phyloP scores from a whole-genome alignment of 2,329 filamentous ascomycete genomes.

The Huntiella bhutanensis region DNA sequence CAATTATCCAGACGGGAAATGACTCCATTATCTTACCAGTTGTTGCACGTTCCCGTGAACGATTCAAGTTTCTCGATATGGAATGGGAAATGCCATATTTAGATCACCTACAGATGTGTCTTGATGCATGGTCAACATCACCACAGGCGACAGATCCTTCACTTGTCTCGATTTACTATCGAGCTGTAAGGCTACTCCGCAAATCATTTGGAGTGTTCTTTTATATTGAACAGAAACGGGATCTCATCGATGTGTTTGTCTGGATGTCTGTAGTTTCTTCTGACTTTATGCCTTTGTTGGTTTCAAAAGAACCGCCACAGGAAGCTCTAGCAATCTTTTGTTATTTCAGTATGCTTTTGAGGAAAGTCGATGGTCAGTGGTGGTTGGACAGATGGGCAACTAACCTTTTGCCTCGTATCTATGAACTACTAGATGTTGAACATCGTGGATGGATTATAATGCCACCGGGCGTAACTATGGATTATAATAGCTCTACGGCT shows the following conservation, averaged over 20 bases:
- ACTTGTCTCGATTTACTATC: slow-evolving; percentile 15
- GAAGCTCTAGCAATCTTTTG: slow-evolving; percentile 20
- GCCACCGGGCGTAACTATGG: slow-evolving; percentile 2
- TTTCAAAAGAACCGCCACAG: slow-evolving; percentile 14
- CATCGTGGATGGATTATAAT: slow-evolving; percentile 19
- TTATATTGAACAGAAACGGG: slow-evolving; percentile 13
- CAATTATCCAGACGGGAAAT: slow-evolving; percentile 6
- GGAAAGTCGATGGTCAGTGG: slow-evolving; percentile 19
- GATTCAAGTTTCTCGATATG: slow-evolving; percentile 9
- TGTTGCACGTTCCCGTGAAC: slow-evolving; percentile 8
- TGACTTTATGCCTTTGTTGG: slow-evolving; percentile 20
- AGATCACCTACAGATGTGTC: slow-evolving; percentile 14
- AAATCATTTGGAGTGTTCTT: slow-evolving; percentile 16
- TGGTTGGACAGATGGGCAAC: slow-evolving; percentile 21
- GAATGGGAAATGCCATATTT: slow-evolving; percentile 13
- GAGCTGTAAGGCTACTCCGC: slow-evolving; percentile 19
- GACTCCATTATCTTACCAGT: slow-evolving; percentile 10
- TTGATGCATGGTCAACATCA: slow-evolving; percentile 9
- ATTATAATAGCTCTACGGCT: too few relatives aligned
- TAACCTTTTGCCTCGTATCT: slow-evolving; percentile 19
- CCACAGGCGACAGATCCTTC: slow-evolving; percentile 8
- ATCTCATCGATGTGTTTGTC: slow-evolving; percentile 22
- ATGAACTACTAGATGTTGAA: slow-evolving; percentile 19
- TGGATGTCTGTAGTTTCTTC: slow-evolving; percentile 22
- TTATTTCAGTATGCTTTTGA: slow-evolving; percentile 19